These are phyloP conservation scores for Lipomyces spencermartinsiae DNA, from an alignment of 805 yeast species.

Conservation along the genomic window DNA sequence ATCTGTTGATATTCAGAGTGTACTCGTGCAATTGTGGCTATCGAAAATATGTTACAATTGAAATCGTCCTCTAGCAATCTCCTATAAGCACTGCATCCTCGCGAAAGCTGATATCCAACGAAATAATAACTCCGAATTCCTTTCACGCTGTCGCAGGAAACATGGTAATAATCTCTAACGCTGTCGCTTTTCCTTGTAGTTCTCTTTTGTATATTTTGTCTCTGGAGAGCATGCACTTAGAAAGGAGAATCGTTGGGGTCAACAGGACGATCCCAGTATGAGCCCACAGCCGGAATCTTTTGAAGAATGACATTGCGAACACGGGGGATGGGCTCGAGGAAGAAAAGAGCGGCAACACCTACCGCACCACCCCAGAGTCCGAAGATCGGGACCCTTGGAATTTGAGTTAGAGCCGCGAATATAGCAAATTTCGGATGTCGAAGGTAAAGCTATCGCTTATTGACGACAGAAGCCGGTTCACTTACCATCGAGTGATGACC, in stretches of 20 bases:
- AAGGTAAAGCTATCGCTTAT: background rate
- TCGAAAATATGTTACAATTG: background rate
- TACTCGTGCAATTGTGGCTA: background rate
- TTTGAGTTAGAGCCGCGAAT: background rate
- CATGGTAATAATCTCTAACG: background rate
- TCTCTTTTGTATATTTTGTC: background rate
- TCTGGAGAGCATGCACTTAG: conserved; percentile 39
- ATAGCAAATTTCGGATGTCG: background rate
- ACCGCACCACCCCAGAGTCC: conserved; percentile 72
- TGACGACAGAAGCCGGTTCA: background rate
- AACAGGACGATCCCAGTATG: conserved; percentile 76
- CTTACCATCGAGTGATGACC: conserved; percentile 29
- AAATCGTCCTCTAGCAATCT: background rate
- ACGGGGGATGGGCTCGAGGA: conserved; percentile 76
- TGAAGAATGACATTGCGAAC: conserved; percentile 79
- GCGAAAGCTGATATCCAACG: background rate
- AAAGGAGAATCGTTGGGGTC: conserved; percentile 80
- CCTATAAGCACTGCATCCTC: background rate
- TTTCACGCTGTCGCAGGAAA: background rate
- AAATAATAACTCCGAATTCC: background rate
- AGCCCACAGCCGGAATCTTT: conserved; percentile 83
- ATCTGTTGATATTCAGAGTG: background rate
- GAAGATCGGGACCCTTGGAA: conserved; percentile 43
- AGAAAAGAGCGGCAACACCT: conserved; percentile 40
- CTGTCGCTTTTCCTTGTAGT: background rate